Conservation (phyloP, 306 rosid genomes). For the Geum urbanum region DNA sequence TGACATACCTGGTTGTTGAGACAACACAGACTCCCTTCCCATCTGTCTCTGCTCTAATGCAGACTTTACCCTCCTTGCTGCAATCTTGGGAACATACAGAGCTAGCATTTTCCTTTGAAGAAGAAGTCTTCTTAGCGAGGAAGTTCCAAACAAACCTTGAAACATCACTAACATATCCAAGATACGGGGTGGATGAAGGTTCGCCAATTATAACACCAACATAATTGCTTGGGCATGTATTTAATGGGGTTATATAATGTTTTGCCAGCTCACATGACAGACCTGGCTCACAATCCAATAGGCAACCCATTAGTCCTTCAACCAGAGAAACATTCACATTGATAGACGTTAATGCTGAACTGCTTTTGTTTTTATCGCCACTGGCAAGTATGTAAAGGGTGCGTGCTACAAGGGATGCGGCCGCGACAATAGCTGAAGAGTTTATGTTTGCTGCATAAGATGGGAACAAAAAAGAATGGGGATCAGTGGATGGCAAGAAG, state of each 20-base stretch:
- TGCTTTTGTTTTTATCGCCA: slow-evolving; percentile 38
- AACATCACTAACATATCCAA: slow-evolving; percentile 61
- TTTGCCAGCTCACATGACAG: slow-evolving; percentile 85
- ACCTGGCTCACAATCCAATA: slow-evolving; percentile 77
- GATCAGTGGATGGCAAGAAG: slow-evolving; percentile 6
- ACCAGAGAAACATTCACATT: slow-evolving; percentile 75
- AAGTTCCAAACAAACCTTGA: slow-evolving; percentile 88
- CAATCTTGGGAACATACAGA: slow-evolving; percentile 62
- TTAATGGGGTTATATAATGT: slow-evolving; percentile 60
- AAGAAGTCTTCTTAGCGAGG: slow-evolving; percentile 74
- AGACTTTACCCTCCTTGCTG: slow-evolving; percentile 61
- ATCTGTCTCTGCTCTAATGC: slow-evolving; percentile 63
- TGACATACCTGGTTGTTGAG: slow-evolving; percentile 84
- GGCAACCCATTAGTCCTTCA: slow-evolving; percentile 71
- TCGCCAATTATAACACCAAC: slow-evolving; percentile 76
- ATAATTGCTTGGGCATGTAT: slow-evolving; percentile 79
- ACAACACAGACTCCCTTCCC: slow-evolving; percentile 74
- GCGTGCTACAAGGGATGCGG: slow-evolving; percentile 88
- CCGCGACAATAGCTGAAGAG: slow-evolving; percentile 77
- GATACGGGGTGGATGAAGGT: slow-evolving; percentile 65
- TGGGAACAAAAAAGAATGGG: slow-evolving; percentile 14
- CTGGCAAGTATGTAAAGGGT: slow-evolving; percentile 74
- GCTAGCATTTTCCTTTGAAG: slow-evolving; percentile 40
- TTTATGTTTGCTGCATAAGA: slow-evolving; percentile 67
- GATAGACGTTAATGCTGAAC: slow-evolving; percentile 53